phyloP scores from a whole-genome alignment of 2,329 filamentous ascomycete genomes.

The Rhynchosporium graminicola region DNA sequence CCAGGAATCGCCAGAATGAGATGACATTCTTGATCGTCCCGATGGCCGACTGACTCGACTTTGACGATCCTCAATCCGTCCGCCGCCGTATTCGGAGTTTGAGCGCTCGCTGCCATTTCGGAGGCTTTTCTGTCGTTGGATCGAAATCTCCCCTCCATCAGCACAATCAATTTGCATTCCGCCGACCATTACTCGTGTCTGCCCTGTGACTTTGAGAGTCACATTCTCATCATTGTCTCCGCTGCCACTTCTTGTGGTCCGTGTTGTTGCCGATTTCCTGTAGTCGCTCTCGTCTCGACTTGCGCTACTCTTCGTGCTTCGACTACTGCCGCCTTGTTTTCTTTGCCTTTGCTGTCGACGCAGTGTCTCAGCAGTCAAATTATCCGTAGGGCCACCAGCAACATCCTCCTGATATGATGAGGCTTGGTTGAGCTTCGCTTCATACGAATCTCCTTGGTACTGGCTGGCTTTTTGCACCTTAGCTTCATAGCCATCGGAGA shows the following conservation, averaged over 20 bases:
- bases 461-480: conserved; percentile 47
- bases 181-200: conserved; percentile 56
- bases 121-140: conserved; percentile 45
- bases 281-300: conserved; percentile 67
- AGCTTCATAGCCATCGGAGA: conserved; percentile 43
- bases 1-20: conserved; percentile 30
- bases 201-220: conserved; percentile 60
- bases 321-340: conserved; percentile 48
- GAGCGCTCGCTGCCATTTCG: conserved; percentile 52
- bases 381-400: conserved; percentile 45
- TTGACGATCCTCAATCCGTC: conserved; percentile 34
- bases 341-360: conserved; percentile 44
- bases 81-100: conserved; percentile 42
- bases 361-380: conserved; percentile 58
- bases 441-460: conserved; percentile 50
- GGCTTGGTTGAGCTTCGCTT: conserved; percentile 49
- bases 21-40: conserved; percentile 31
- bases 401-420: conserved; percentile 56
- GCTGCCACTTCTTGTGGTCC: conserved; percentile 52
- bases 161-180: conserved; percentile 59
- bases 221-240: conserved; percentile 58
- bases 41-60: conserved; percentile 30
- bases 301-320: conserved; percentile 60
- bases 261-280: conserved; percentile 61
- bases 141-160: conserved; percentile 62